Base-by-base conservation (phyloP, 108 stramenopile genomes). In the Mediolabrus comicus region DNA sequence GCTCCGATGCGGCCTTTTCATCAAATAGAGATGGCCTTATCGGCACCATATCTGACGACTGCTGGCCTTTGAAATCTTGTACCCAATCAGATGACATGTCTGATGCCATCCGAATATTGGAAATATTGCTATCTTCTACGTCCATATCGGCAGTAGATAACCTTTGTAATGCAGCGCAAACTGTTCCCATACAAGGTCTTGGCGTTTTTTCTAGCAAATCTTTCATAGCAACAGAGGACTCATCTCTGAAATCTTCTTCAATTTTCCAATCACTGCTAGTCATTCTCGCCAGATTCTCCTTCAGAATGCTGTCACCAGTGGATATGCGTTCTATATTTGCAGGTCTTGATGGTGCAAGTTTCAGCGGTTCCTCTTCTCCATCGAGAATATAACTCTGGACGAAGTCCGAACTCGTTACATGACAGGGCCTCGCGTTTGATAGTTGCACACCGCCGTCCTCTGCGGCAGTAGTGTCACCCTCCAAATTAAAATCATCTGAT, bases 61-160 rank as follows among this genome's bases (percentile, higher is more conserved):
- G 34, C 32, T 71, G 59, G 22, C 27, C 29, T 5, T 32, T 5
- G 17, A 71, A 71, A 22, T 72, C 71, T n/a, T 30, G 26, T 6
- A 46, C 65, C 78, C 78, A 79, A 31, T 79, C 78, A 0, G 69
- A 60, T 6, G 64, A 52, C 35, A 79, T 27, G 6, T 49, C 46
- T 49, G 46, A 49, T 17, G 46, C 46, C 19, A 49, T 6, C 46
- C 22, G 22, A n/a, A 6, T 22, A 8, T 8, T 14, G 22, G 46
- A 6, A 54, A 54, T 39, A 29, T 51, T 70, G 13, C 34, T 29
- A 24, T 53, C 30, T 34, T 35, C 29, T 52, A 28, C 25, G 51
- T 54, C 46, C 3, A 65, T 43, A 29, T 74, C 72, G 2, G 58
- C 69, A 16, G 77, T 77, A 31, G 69, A 66, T 32, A 65, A 38